A percentile compares a stretch with the other conserved stretches of the same genome.
These are phyloP conservation scores for Wickerhamia fluorescens DNA, from an alignment of 805 yeast genomes.

Conservation along the genomic window DNA sequence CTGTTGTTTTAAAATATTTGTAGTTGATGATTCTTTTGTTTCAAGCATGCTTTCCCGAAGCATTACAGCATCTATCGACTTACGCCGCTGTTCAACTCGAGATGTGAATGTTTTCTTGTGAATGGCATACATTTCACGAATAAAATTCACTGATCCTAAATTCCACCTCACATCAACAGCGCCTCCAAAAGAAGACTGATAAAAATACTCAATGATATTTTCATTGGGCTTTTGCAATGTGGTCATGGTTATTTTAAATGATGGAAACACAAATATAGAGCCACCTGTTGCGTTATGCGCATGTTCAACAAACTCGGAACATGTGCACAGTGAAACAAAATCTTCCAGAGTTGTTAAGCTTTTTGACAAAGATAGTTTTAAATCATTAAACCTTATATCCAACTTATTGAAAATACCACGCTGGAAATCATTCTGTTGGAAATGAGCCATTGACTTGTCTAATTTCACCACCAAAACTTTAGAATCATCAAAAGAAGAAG, in stretches of 20 bases:
- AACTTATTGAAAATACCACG: slow-evolving; percentile 49
- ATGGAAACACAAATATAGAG: slow-evolving; percentile 71
- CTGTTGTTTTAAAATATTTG: slow-evolving; percentile 10
- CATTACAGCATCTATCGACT: slow-evolving; percentile 23
- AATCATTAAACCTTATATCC: slow-evolving; percentile 53
- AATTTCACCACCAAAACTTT: slow-evolving; percentile 63
- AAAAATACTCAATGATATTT: slow-evolving; percentile 57
- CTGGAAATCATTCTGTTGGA: slow-evolving; percentile 41
- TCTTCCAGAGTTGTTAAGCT: slow-evolving; percentile 47
- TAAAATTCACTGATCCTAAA: slow-evolving; percentile 81
- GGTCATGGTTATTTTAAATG: slow-evolving; percentile 66
- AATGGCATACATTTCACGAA: slow-evolving; percentile 86
- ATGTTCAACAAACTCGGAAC: slow-evolving; percentile 48
- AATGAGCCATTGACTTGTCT: slow-evolving; percentile 47
- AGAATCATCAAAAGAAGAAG: slow-evolving; percentile 72
- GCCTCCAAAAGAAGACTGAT: slow-evolving; percentile 74
- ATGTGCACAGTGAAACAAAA: slow-evolving; percentile 35
- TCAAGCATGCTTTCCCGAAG: slow-evolving; percentile 21
- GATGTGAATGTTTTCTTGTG: slow-evolving; percentile 70
- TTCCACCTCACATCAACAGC: slow-evolving; percentile 92
- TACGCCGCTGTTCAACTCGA: slow-evolving; percentile 36
- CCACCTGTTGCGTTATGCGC: slow-evolving; percentile 70
- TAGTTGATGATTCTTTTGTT: slow-evolving; percentile 4
- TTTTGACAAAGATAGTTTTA: slow-evolving; percentile 62
- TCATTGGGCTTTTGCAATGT: slow-evolving; percentile 54